These are phyloP conservation scores for Microthyrium microscopicum DNA, from an alignment of 2,329 filamentous ascomycete species.

Conservation along the genomic window DNA sequence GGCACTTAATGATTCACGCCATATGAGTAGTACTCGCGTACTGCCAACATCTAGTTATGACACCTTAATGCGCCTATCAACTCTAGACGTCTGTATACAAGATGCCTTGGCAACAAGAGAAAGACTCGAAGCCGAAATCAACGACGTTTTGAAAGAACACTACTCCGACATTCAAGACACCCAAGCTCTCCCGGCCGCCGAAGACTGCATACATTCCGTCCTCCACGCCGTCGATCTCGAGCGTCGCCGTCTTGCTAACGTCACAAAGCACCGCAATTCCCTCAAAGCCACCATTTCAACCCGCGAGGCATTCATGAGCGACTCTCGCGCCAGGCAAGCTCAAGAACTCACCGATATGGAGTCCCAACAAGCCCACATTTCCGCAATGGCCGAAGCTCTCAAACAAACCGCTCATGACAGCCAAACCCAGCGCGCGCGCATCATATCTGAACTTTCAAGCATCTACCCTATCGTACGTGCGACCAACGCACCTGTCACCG, in stretches of 20 bases:
- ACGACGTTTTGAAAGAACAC: conserved; percentile 25
- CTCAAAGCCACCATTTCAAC: conserved; percentile 48
- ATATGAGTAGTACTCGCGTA: conserved; percentile 15
- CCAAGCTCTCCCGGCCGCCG: too few relatives aligned
- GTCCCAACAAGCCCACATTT: conserved; percentile 14
- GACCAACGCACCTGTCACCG: conserved; percentile 41
- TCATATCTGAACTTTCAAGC: conserved; percentile 63
- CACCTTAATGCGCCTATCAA: conserved; percentile 71
- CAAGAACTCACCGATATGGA: conserved; percentile 31
- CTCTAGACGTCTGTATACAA: conserved; percentile 78
- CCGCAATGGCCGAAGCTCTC: conserved; percentile 38
- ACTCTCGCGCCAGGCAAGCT: conserved; percentile 46
- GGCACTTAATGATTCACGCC: background rate
- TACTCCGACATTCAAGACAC: conserved; percentile 28
- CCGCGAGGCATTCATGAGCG: conserved; percentile 51
- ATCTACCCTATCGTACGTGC: conserved; percentile 71
- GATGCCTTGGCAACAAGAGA: conserved; percentile 69
- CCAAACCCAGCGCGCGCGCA: conserved; percentile 72
- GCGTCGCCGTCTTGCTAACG: conserved; percentile 45
- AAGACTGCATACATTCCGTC: conserved; percentile 27
- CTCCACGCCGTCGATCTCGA: conserved; percentile 46
- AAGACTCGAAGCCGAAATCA: conserved; percentile 62
- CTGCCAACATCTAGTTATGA: conserved; percentile 69
- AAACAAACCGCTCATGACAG: conserved; percentile 46
- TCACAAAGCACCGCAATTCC: conserved; percentile 47